Evolutionary conservation across 2,329 filamentous ascomycete genomes (phyloP).

Genomic region (Verticillium dahliae): DNA sequence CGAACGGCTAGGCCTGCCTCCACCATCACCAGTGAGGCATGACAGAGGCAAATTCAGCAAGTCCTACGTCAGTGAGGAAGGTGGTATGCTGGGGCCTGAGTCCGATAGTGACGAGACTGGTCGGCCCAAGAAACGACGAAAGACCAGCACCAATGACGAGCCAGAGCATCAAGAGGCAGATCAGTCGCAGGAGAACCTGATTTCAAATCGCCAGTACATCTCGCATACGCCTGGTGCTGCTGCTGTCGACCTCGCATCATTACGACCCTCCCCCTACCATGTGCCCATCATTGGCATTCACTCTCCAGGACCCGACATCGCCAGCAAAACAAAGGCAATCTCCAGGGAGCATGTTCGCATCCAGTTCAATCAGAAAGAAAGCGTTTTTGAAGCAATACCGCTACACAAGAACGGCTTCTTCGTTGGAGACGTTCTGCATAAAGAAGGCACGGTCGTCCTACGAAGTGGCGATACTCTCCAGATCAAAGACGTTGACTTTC

Average conservation of each 20-base stretch:
- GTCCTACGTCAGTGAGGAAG: constrained; percentile 63
- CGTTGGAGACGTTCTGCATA: constrained; percentile 53
- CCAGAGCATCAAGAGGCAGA: constrained; percentile 27
- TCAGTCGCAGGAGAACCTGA: constrained; percentile 37
- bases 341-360: constrained; percentile 70
- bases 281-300: constrained; percentile 67
- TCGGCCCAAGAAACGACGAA: constrained; percentile 40
- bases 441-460: constrained; percentile 49
- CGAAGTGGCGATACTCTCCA: constrained; percentile 61
- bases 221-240: constrained; percentile 53
- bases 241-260: constrained; percentile 50
- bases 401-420: constrained; percentile 64
- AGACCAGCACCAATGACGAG: constrained; percentile 33
- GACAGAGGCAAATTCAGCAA: constrained; percentile 52
- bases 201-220: constrained; percentile 53
- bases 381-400: constrained; percentile 58
- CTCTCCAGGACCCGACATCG: constrained; percentile 56
- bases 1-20: constrained; percentile 39
- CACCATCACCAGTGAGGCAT: constrained; percentile 41
- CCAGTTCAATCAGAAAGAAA: constrained; percentile 56
- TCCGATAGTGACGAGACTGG: constrained; percentile 47
- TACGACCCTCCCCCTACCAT: constrained; percentile 54
- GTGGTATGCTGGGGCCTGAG: constrained; percentile 60
- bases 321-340: constrained; percentile 62
- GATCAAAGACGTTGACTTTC: constrained; percentile 64